Evolutionary conservation across 352 stramenopile genomes (phyloP), one percentile per base, ranked within the genome.

Genomic region (Blastocystis sp.): DNA sequence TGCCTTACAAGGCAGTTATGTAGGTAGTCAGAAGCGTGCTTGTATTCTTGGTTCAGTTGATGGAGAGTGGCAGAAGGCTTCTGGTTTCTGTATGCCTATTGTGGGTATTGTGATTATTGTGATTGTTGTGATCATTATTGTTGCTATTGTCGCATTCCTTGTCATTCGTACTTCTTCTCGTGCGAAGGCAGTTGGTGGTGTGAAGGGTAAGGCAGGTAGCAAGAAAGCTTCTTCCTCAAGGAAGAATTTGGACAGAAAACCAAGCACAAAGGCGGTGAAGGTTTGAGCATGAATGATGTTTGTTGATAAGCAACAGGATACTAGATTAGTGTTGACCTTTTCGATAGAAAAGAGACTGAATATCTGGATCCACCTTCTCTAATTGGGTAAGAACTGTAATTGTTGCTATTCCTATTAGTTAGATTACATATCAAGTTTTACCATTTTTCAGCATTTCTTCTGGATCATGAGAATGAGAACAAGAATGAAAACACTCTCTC

Each of bases 41-140:
- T 81, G 70, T 40, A 11, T 81, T 15, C 70, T 81, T 24, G 70
- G 70, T 42, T 33, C 51, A 0, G 0, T 3, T 33, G 42, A 81
- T 40, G 70, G 70, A 35, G 70, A 81, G 24, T 81, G 70, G 70
- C 33, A 60, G 53, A 56, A 40, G 22, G 48, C 44, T 11, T 66
- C 42, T 17, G 70, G 70, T 17, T 60, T 81, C 44, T 81, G 70
- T 42, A 81, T 64, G 70, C 40, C 70, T 11, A 64, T 81, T 22
- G 13, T 37, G 17, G 13, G 59, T n/a, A 81, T 81, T 40, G 70
- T 81, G 7, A 22, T 81, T 7, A 22, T 81, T 22, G 42, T 81
- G 15, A n/a, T 81, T 3, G 24, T 81, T 5, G 70, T 42, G 15
- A 60, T 81, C 35, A 15, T 81, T 17, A 22, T 81, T 27, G 40